Evolutionary conservation across 1,139 yeast genomes (phyloP), one percentile per base, ranked within the genome.

Genomic region (Zygoascus meyerae): DNA sequence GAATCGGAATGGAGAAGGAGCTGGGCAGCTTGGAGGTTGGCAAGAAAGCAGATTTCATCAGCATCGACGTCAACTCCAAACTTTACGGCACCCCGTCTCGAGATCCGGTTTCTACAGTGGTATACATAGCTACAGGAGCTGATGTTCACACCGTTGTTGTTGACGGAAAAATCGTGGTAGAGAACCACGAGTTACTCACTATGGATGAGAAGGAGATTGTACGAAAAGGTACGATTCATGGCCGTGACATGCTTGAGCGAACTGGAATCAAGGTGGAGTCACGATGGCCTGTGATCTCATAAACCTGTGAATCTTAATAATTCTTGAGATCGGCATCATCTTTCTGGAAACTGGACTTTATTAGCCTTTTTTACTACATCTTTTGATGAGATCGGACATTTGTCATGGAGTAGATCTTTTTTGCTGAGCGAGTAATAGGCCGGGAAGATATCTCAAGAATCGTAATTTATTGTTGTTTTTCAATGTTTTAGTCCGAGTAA

Each of bases 171-270:
- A 37, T 33, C 11, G 16, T 45, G 35, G 48, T 45, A 33, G 5
- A 32, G 16, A 31, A 41, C 28, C 40, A 36, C 17, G 18, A 42
- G 11, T 34, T 45, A 31, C 48, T 60, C 16, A 59, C 61, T 21
- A 46, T 60, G 45, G 52, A 60, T 42, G 64, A 60, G 39, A 47
- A 46, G 35, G 55, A 58, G 34, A 45, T 60, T 28, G 50, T 60
- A n/a, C 47, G 43, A 18, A 54, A 59, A 18, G 64, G 61, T 7
- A 48, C 50, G 17, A 43, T 45, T 21, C 55, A 49, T 29, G 56
- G 56, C 16, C 52, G 52, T 41, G 48, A 45, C 21, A 50, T 53
- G 30, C 45, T 52, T 3, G 58, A 40, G 15, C 21, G 43, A 11
- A 31, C 43, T 5, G 43, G 43, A n/a, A 40, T 40, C 29, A 40